phyloP scores from a whole-genome alignment of 352 stramenopile species.

The Globisporangium lucens region DNA sequence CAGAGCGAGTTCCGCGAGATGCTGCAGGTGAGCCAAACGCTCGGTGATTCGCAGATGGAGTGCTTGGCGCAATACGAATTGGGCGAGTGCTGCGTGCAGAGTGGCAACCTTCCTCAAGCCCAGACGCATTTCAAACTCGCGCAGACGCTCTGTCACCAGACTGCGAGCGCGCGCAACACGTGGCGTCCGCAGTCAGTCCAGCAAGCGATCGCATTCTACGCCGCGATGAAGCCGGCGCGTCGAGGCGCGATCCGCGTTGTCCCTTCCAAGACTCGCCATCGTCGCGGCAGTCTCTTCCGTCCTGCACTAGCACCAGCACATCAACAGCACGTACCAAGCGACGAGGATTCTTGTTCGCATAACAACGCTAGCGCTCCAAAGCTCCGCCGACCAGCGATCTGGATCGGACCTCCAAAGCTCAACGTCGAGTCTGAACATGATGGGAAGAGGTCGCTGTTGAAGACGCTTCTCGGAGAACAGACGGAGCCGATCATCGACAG shows the following conservation, averaged over 20 bases:
- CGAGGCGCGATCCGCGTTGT: slow-evolving; percentile 31
- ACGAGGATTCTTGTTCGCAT: background rate
- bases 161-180: slow-evolving; percentile 28
- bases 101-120: slow-evolving; percentile 34
- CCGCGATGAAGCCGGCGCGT: slow-evolving; percentile 23
- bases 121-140: slow-evolving; percentile 38
- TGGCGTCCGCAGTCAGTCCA: slow-evolving; percentile 45
- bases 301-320: background rate
- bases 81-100: slow-evolving; percentile 35
- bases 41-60: slow-evolving; percentile 42
- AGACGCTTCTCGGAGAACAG: slow-evolving; percentile 11
- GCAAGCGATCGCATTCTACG: slow-evolving; percentile 56
- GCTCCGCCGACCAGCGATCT: slow-evolving; percentile 16
- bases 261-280: background rate
- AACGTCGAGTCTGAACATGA: background rate
- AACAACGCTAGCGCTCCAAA: background rate
- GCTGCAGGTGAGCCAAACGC: slow-evolving; percentile 29
- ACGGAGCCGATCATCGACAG: background rate
- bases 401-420: slow-evolving; percentile 13
- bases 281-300: slow-evolving; percentile 1
- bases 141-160: slow-evolving; percentile 46
- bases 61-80: slow-evolving; percentile 49
- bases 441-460: slow-evolving; percentile 7
- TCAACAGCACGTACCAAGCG: background rate
- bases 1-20: slow-evolving; percentile 39